Conservation (phyloP, 192 early-diverging fungal genomes). For the Tieghemiomyces parasiticus region DNA sequence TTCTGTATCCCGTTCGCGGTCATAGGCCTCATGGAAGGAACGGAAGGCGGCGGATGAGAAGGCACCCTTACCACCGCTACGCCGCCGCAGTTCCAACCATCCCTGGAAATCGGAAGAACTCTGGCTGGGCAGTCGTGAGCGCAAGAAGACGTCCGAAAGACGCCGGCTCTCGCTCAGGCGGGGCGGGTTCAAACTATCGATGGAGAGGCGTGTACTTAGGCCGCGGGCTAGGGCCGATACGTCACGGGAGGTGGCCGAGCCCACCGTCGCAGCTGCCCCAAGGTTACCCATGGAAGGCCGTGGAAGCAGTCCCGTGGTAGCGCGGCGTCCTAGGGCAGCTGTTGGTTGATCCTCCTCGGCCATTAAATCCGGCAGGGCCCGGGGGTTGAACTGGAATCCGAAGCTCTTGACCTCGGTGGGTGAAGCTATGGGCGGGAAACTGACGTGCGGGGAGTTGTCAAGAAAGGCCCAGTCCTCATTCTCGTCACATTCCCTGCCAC, state of each 20-base stretch:
- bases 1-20: too few species aligned
- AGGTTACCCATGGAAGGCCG: too few species aligned
- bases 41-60: slow-evolving; percentile 6
- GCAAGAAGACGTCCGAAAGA: neutral
- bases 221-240: too few species aligned
- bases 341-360: too few species aligned
- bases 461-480: slow-evolving; percentile 6
- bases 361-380: too few species aligned
- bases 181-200: neutral
- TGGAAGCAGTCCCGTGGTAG: slow-evolving; percentile 3
- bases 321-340: neutral
- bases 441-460: slow-evolving; percentile 5
- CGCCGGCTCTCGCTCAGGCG: neutral
- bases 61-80: slow-evolving; percentile 2
- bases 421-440: neutral
- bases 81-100: slow-evolving; percentile 4
- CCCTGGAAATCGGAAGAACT: neutral
- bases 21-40: slow-evolving; percentile 6
- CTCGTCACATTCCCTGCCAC: neutral
- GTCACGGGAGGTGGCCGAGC: too few species aligned
- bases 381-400: neutral
- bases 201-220: neutral
- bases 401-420: neutral
- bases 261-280: too few species aligned
- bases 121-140: neutral